phyloP scores from a whole-genome alignment of 1,284 basidiomycete species.

The Vanrija humicola region DNA sequence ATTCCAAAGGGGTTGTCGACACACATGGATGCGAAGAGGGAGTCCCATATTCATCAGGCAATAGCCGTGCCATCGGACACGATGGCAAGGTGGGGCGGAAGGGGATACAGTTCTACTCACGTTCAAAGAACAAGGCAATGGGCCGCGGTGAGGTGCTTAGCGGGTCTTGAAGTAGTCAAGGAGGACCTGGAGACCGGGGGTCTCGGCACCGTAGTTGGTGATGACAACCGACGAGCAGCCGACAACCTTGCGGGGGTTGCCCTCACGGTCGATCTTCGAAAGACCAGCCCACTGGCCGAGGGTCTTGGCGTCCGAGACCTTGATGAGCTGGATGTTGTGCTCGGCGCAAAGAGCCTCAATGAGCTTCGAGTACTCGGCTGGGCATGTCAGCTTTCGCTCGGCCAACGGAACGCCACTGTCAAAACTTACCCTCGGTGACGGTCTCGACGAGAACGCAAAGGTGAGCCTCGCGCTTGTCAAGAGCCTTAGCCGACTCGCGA shows the following conservation, averaged over 20 bases:
- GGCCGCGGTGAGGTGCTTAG: constrained; percentile 26
- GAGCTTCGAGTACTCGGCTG: constrained; percentile 98
- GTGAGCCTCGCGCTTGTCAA: constrained; percentile 98
- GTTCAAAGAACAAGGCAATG: background rate
- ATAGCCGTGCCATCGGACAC: background rate
- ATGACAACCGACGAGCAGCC: constrained; percentile 97
- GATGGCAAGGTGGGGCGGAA: background rate
- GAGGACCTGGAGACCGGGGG: constrained; percentile 92
- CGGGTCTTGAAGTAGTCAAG: constrained; percentile 62
- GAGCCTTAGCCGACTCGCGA: constrained; percentile 94
- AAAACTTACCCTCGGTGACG: constrained; percentile 69
- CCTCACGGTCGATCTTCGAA: constrained; percentile 99
- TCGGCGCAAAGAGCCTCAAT: constrained; percentile 98
- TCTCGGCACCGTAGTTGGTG: constrained; percentile 95
- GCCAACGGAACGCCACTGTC: too few relatives aligned
- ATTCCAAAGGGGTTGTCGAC: constrained; percentile 51
- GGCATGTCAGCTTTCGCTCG: background rate
- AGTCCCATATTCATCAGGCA: constrained; percentile 50
- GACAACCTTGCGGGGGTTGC: constrained; percentile 95
- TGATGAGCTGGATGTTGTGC: constrained; percentile 99
- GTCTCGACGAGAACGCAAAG: constrained; percentile 98
- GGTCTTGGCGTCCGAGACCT: constrained; percentile 93
- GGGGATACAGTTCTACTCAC: constrained; percentile 1
- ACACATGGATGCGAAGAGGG: constrained; percentile 49
- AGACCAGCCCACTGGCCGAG: constrained; percentile 98